phyloP scores from a whole-genome alignment of 1,284 basidiomycete species.

The Tetrapyrgos nigripes region DNA sequence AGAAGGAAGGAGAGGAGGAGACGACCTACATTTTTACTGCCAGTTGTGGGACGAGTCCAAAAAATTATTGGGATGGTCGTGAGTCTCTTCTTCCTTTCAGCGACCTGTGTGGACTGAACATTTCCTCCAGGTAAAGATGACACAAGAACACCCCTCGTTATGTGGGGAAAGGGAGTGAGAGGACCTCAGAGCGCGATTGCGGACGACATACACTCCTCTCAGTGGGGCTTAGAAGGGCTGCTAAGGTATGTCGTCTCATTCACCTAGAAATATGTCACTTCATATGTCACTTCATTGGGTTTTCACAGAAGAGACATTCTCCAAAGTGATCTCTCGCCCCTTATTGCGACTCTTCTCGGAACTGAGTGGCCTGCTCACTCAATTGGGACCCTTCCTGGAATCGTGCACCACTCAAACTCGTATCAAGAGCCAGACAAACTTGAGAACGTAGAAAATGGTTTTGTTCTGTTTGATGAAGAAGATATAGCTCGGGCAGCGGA shows the following conservation, averaged over 20 bases:
- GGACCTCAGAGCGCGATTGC: constrained; percentile 71
- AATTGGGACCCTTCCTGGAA: constrained; percentile 76
- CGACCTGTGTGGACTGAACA: too few species aligned
- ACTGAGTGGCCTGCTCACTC: constrained; percentile 79
- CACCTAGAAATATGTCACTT: too few species aligned
- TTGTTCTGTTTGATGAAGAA: constrained; percentile 43
- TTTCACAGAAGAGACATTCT: constrained; percentile 76
- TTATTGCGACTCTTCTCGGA: constrained; percentile 80
- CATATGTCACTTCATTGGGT: too few species aligned
- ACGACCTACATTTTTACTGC: constrained; percentile 89
- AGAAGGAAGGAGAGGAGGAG: constrained; percentile 61
- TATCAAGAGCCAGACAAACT: too few species aligned
- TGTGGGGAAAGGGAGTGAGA: constrained; percentile 83
- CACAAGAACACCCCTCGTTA: constrained; percentile 86
- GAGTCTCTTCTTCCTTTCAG: too few species aligned
- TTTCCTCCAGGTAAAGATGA: constrained; percentile 91
- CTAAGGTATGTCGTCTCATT: constrained; percentile 44
- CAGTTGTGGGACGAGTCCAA: constrained; percentile 90
- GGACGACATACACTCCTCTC: constrained; percentile 71
- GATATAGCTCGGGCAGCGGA: constrained; percentile 65
- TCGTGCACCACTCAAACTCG: too few species aligned
- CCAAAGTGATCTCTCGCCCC: constrained; percentile 84
- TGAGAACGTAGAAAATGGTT: constrained; percentile 70
- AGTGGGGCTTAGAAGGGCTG: constrained; percentile 65
- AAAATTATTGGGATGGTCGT: constrained; percentile 93